Evolutionary conservation across 306 rosid species (phyloP).

Genomic region (Dalbergia oliveri): DNA sequence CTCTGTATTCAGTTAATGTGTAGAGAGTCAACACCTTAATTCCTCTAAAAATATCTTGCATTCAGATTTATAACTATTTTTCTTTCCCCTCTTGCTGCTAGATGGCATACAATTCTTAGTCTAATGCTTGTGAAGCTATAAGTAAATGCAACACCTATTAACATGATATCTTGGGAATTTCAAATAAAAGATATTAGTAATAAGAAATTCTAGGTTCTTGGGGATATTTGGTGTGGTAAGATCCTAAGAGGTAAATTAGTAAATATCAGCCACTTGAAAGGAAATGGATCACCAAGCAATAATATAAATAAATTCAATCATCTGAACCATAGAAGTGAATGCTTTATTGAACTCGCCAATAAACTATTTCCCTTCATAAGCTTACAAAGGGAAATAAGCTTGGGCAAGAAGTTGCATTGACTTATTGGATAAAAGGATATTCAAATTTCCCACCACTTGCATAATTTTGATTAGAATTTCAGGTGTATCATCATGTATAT

Average conservation of each 20-base stretch:
- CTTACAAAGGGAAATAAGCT: background rate
- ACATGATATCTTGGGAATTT: constrained; percentile 19
- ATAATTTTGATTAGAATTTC: constrained; percentile 17
- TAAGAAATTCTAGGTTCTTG: background rate
- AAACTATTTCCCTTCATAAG: constrained; percentile 2
- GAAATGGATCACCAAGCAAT: constrained; percentile 17
- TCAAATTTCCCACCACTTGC: constrained; percentile 7
- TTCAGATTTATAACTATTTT: constrained; percentile 21
- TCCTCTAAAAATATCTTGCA: constrained; percentile 19
- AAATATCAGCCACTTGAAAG: background rate
- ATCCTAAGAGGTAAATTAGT: too few relatives aligned
- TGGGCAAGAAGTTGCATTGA: constrained; percentile 25
- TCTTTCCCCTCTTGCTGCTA: background rate
- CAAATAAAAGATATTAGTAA: constrained; percentile 33
- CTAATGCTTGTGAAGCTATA: constrained; percentile 14
- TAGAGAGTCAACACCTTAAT: constrained; percentile 32
- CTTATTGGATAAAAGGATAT: constrained; percentile 1
- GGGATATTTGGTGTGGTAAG: too few relatives aligned
- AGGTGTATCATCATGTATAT: constrained; percentile 17
- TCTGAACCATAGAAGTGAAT: constrained; percentile 14
- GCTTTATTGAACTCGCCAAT: background rate
- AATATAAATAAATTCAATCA: background rate
- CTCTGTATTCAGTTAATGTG: constrained; percentile 60
- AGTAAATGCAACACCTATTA: constrained; percentile 25
- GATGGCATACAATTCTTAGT: constrained; percentile 20